A percentile compares a stretch with the other conserved stretches of the same genome.
These are phyloP conservation scores for Tricholoma terreum DNA, from an alignment of 768 basidiomycete genomes.

Conservation along the genomic window DNA sequence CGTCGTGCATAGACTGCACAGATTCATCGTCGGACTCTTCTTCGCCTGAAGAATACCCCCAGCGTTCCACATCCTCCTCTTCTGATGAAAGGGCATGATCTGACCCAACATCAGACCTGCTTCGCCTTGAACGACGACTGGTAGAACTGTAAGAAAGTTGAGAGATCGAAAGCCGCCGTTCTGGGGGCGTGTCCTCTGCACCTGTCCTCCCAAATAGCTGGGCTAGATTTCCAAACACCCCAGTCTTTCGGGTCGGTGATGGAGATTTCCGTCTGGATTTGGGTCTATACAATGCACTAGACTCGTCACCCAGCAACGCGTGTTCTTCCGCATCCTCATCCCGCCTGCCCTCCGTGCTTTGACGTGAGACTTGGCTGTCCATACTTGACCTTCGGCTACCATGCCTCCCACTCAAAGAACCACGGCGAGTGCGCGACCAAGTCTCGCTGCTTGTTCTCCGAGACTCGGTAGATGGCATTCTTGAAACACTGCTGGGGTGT, in stretches of 20 bases:
- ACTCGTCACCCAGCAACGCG: constrained; percentile 24
- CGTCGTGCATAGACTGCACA: constrained; percentile 33
- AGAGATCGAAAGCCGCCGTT: constrained; percentile 54
- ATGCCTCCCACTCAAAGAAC: constrained; percentile 35
- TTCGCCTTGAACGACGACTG: constrained; percentile 49
- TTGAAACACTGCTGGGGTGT: constrained; percentile 76
- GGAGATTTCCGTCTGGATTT: constrained; percentile 30
- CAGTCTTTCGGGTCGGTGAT: constrained; percentile 36
- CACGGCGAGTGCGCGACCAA: constrained; percentile 46
- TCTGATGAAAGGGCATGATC: constrained; percentile 55
- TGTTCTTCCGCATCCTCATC: constrained; percentile 34
- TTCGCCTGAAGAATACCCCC: constrained; percentile 91
- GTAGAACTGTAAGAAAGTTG: constrained; percentile 51
- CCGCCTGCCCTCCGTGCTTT: constrained; percentile 32
- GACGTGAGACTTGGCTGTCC: constrained; percentile 43
- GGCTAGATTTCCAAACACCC: constrained; percentile 65
- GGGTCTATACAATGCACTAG: constrained; percentile 21
- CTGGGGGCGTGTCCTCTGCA: constrained; percentile 34
- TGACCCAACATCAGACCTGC: constrained; percentile 55
- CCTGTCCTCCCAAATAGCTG: constrained; percentile 59
- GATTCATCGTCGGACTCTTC: constrained; percentile 53
- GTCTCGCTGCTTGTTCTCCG: constrained; percentile 57
- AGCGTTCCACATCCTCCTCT: constrained; percentile 69
- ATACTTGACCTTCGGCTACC: constrained; percentile 43
- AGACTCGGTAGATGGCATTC: constrained; percentile 65